A percentile compares a stretch with the other conserved stretches of the same genome.
These are phyloP conservation scores for Gracilaria domingensis DNA, from an alignment of 23 red algal species.

Conservation along the genomic window DNA sequence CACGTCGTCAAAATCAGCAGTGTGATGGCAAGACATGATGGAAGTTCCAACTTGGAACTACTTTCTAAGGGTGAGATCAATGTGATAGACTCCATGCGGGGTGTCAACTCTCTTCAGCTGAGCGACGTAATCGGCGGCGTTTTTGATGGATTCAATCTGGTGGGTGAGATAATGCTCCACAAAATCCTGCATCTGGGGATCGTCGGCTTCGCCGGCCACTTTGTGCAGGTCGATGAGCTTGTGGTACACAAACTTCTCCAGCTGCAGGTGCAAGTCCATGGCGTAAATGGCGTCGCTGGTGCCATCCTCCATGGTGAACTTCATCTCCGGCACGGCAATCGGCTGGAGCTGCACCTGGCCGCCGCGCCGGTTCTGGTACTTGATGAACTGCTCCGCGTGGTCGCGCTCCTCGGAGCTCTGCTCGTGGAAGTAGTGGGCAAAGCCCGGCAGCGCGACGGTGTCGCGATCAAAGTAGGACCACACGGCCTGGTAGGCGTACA, in stretches of 20 bases:
- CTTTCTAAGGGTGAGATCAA: constrained; percentile 79
- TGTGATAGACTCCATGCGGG: constrained; percentile 94
- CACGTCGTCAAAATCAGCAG: too few relatives aligned
- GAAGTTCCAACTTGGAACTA: too few relatives aligned
- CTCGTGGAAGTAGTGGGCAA: constrained; percentile 95
- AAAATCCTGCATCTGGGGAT: constrained; percentile 86
- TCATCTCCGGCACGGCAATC: constrained; percentile 94
- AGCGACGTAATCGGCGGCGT: constrained; percentile 89
- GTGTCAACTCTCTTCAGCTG: constrained; percentile 95
- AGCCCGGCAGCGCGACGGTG: constrained; percentile 93
- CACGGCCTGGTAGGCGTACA: constrained; percentile 94
- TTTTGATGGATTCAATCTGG: constrained; percentile 93
- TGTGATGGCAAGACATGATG: too few relatives aligned
- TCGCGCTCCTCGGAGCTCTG: constrained; percentile 83
- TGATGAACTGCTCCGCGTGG: constrained; percentile 92
- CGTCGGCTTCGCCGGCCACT: constrained; percentile 75
- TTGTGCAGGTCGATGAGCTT: constrained; percentile 90
- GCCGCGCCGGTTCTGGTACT: constrained; percentile 91
- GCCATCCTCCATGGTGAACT: constrained; percentile 82
- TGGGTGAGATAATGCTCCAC: constrained; percentile 83
- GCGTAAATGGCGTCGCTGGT: constrained; percentile 91
- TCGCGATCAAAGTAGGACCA: constrained; percentile 97
- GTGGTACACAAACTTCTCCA: constrained; percentile 94
- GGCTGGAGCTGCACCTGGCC: constrained; percentile 89
- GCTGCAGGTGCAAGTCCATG: constrained; percentile 93